Percentiles rank a stretch among this genome's conserved stretches.
phyloP scores from a whole-genome alignment of 139 green algal species.

The Dunaliella primolecta region DNA sequence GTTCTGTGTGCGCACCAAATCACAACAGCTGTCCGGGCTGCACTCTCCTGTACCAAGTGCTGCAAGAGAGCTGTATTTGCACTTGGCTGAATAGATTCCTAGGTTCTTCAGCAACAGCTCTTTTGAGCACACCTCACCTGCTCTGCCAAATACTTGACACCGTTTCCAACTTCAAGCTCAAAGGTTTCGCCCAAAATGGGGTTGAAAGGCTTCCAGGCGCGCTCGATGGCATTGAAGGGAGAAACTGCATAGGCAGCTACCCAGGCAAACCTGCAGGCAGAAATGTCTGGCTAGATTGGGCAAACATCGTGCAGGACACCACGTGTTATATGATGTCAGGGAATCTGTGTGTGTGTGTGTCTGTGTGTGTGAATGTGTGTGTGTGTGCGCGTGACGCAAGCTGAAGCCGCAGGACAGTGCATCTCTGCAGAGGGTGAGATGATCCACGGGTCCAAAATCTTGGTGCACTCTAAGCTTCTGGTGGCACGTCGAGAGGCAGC shows the following conservation, averaged over 20 bases:
- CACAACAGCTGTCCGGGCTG: too few species aligned
- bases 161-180: constrained; percentile 68
- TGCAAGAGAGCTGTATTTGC: too few species aligned
- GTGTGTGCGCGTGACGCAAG: not conserved
- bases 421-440: too few species aligned
- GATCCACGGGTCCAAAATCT: too few species aligned
- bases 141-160: constrained; percentile 84
- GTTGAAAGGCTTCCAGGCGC: constrained; percentile 99
- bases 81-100: too few species aligned
- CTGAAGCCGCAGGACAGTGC: too few species aligned
- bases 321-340: not conserved
- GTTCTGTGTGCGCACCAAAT: too few species aligned
- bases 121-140: constrained; percentile 83
- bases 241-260: constrained; percentile 88
- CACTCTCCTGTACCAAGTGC: too few species aligned
- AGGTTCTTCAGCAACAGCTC: too few species aligned
- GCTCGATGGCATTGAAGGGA: constrained; percentile 81
- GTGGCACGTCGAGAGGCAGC: too few species aligned
- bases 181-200: constrained; percentile 98
- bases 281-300: too few species aligned
- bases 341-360: not conserved
- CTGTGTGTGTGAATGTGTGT: not conserved
- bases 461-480: too few species aligned
- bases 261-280: constrained; percentile 68
- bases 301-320: not conserved